phyloP scores from a whole-genome alignment of 2,329 filamentous ascomycete genomes.

The Clonostachys solani region DNA sequence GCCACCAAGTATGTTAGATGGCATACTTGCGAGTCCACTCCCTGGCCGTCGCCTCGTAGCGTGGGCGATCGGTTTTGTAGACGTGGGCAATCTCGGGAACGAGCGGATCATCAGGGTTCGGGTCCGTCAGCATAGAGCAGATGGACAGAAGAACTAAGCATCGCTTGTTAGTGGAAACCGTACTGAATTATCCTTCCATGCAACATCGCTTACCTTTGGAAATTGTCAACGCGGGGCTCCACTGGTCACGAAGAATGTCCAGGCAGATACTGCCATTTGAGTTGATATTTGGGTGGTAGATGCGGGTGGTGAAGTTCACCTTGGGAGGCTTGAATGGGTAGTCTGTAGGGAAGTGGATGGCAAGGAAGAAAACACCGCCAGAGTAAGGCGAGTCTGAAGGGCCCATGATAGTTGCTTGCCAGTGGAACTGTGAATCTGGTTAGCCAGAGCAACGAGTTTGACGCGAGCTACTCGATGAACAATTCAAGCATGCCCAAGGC shows the following conservation, averaged over 20 bases:
- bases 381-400: constrained; percentile 97
- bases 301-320: constrained; percentile 99
- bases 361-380: constrained; percentile 97
- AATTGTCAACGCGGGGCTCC: constrained; percentile 97
- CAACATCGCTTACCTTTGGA: constrained; percentile 72
- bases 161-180: constrained; percentile 3
- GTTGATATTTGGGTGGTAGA: constrained; percentile 99
- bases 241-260: constrained; percentile 97
- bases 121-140: constrained; percentile 99
- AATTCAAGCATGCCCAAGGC: too few species aligned
- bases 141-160: constrained; percentile 85
- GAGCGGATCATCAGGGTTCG: constrained; percentile 97
- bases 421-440: constrained; percentile 76
- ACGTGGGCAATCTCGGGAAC: constrained; percentile 99
- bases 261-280: constrained; percentile 98
- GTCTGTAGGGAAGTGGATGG: constrained; percentile 99
- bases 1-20: constrained; percentile 51
- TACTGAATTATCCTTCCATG: too few species aligned
- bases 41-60: constrained; percentile 93
- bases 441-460: background rate
- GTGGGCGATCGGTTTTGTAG: constrained; percentile 96
- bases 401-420: constrained; percentile 99
- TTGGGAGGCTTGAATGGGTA: constrained; percentile 99
- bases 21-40: constrained; percentile 99
- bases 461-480: too few species aligned